These are phyloP conservation scores for Leccinum aurantiacum DNA, from an alignment of 768 basidiomycete genomes.

Conservation along the genomic window DNA sequence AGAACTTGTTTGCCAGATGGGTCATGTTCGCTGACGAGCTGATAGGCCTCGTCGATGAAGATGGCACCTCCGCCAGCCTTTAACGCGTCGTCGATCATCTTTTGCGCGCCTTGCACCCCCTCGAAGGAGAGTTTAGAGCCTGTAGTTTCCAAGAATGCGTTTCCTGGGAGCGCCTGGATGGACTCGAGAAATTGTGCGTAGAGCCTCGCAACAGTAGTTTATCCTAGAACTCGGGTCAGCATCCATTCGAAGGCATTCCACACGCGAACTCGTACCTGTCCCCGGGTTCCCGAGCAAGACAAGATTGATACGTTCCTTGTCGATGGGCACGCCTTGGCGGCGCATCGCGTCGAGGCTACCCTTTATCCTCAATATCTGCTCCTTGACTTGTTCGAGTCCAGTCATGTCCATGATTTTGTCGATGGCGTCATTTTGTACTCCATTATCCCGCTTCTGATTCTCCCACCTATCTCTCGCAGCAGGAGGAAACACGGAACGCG, in stretches of 20 bases:
- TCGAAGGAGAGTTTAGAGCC: slow-evolving; percentile 60
- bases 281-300: slow-evolving; percentile 71
- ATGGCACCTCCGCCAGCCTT: slow-evolving; percentile 62
- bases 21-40: slow-evolving; percentile 52
- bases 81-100: slow-evolving; percentile 49
- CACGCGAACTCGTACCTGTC: slow-evolving; percentile 49
- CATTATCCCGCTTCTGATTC: slow-evolving; percentile 54
- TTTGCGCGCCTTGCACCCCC: slow-evolving; percentile 53
- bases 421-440: slow-evolving; percentile 51
- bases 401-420: slow-evolving; percentile 70
- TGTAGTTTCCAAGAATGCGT: slow-evolving; percentile 59
- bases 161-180: slow-evolving; percentile 52
- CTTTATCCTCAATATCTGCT: slow-evolving; percentile 56
- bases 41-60: slow-evolving; percentile 77
- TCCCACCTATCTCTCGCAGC: slow-evolving; percentile 52
- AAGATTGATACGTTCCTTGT: slow-evolving; percentile 60
- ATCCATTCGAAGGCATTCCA: neutral
- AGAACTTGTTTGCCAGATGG: slow-evolving; percentile 56
- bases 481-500: slow-evolving; percentile 29
- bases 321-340: slow-evolving; percentile 54
- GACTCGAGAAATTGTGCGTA: slow-evolving; percentile 66
- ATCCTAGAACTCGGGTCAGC: slow-evolving; percentile 41
- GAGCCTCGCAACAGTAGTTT: slow-evolving; percentile 67
- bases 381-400: slow-evolving; percentile 66
- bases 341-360: slow-evolving; percentile 52